These are phyloP conservation scores for Boletus semigastroideus DNA, from an alignment of 1,284 basidiomycete species.

Conservation along the genomic window DNA sequence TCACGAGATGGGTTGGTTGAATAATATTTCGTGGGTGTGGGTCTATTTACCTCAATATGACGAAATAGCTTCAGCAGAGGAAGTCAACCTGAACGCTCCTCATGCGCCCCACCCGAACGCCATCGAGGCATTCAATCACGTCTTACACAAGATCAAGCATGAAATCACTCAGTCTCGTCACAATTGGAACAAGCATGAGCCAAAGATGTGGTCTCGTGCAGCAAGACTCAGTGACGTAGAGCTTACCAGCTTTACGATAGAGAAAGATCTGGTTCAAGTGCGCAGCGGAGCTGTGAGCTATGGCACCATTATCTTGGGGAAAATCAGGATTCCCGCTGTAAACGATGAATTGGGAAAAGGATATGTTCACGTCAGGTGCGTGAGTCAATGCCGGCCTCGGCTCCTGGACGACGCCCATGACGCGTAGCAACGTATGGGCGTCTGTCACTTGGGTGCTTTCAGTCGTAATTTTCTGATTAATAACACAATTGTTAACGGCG, in stretches of 20 bases:
- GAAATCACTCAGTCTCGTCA: conserved; percentile 63
- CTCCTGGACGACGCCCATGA: background rate
- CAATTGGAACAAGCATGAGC: conserved; percentile 72
- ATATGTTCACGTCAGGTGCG: conserved; percentile 71
- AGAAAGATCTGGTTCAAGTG: conserved; percentile 57
- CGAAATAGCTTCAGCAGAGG: conserved; percentile 53
- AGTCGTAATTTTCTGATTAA: conserved; percentile 9
- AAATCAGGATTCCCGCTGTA: conserved; percentile 68
- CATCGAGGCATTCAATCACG: conserved; percentile 59
- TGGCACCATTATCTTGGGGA: conserved; percentile 72
- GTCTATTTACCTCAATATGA: conserved; percentile 17
- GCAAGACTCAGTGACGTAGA: conserved; percentile 49
- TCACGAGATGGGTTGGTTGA: conserved; percentile 28
- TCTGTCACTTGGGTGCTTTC: conserved; percentile 3
- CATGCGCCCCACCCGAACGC: conserved; percentile 59
- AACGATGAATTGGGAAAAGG: conserved; percentile 61
- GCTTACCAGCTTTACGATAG: conserved; percentile 52
- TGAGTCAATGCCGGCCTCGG: conserved; percentile 4
- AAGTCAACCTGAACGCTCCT: conserved; percentile 53
- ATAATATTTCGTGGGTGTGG: background rate
- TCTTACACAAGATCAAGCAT: conserved; percentile 55
- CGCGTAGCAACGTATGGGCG: conserved; percentile 3
- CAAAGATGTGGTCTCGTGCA: conserved; percentile 69
- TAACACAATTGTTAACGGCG: conserved; percentile 14
- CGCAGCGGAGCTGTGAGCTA: conserved; percentile 52